Evolutionary conservation across 2,329 filamentous ascomycete genomes (phyloP).

Genomic region (Lachnellula arida): DNA sequence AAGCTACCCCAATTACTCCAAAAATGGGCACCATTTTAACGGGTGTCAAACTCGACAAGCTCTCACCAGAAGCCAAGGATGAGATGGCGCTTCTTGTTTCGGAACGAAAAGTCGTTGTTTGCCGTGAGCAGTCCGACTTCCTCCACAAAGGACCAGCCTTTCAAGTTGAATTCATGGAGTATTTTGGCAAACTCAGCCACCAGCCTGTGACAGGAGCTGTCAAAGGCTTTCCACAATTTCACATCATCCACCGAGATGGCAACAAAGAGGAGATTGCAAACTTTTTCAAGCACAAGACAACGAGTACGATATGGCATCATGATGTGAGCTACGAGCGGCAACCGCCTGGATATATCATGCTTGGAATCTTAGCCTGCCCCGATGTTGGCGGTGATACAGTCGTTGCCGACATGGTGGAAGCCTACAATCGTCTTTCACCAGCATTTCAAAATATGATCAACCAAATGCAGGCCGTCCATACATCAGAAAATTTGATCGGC

Average conservation of each 20-base stretch:
- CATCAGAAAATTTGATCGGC: constrained; percentile 50
- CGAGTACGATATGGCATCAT: constrained; percentile 62
- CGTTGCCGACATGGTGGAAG: constrained; percentile 65
- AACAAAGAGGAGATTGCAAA: constrained; percentile 51
- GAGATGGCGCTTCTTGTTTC: constrained; percentile 40
- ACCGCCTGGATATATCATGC: constrained; percentile 64
- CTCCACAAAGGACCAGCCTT: constrained; percentile 55
- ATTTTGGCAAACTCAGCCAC: constrained; percentile 60
- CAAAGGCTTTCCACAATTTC: constrained; percentile 53
- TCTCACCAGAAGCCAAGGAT: constrained; percentile 36
- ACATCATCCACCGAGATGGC: constrained; percentile 65
- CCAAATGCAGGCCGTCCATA: constrained; percentile 60
- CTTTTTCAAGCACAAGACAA: constrained; percentile 62
- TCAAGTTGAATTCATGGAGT: constrained; percentile 56
- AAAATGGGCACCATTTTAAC: constrained; percentile 38
- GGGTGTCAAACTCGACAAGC: constrained; percentile 36
- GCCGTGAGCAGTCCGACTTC: constrained; percentile 47
- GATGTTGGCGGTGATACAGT: constrained; percentile 65
- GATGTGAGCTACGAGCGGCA: constrained; percentile 68
- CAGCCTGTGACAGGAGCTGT: constrained; percentile 65
- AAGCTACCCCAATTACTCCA: constrained; percentile 53
- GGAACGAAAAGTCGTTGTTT: constrained; percentile 40
- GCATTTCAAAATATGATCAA: constrained; percentile 40
- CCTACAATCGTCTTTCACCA: constrained; percentile 46
- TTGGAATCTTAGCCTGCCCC: constrained; percentile 45